Evolutionary conservation across 768 basidiomycete genomes (phyloP).

Genomic region (Suillus fuscotomentosus): DNA sequence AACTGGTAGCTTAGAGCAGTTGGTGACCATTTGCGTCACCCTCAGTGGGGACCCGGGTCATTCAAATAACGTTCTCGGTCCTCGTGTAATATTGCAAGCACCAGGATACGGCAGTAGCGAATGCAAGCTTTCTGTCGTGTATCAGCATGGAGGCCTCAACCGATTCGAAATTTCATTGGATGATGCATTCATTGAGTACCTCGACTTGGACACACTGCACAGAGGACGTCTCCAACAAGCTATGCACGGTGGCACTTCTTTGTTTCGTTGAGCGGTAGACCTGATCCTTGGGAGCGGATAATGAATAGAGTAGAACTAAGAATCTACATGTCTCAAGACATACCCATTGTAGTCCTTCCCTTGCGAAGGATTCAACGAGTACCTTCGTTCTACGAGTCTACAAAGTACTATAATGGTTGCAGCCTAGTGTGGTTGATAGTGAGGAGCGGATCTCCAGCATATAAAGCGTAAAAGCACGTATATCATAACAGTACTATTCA

Average conservation of each 20-base stretch:
- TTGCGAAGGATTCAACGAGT: too few relatives aligned
- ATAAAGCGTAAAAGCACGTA: too few relatives aligned
- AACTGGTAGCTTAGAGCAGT: neutral
- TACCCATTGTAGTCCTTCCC: too few relatives aligned
- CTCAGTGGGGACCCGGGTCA: too few relatives aligned
- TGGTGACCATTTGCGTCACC: too few relatives aligned
- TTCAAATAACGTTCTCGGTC: constrained; percentile 10
- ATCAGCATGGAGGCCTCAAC: constrained; percentile 7
- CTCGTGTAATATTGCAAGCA: constrained; percentile 9
- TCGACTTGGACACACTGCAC: constrained; percentile 10
- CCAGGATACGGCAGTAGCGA: constrained; percentile 16
- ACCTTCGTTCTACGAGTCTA: too few relatives aligned
- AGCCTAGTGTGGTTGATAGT: too few relatives aligned
- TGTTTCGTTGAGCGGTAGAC: neutral
- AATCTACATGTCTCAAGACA: too few relatives aligned
- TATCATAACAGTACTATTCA: too few relatives aligned
- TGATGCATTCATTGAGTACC: constrained; percentile 17
- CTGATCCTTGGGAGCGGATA: constrained; percentile 3
- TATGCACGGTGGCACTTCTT: constrained; percentile 11
- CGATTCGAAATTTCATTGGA: constrained; percentile 12
- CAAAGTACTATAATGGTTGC: too few relatives aligned
- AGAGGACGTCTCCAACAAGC: constrained; percentile 12
- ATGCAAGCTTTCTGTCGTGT: neutral
- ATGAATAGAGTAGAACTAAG: too few relatives aligned
- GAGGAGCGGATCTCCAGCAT: too few relatives aligned